Base-by-base conservation (phyloP, 345 rosid genomes). In the Nasturtium officinale region DNA sequence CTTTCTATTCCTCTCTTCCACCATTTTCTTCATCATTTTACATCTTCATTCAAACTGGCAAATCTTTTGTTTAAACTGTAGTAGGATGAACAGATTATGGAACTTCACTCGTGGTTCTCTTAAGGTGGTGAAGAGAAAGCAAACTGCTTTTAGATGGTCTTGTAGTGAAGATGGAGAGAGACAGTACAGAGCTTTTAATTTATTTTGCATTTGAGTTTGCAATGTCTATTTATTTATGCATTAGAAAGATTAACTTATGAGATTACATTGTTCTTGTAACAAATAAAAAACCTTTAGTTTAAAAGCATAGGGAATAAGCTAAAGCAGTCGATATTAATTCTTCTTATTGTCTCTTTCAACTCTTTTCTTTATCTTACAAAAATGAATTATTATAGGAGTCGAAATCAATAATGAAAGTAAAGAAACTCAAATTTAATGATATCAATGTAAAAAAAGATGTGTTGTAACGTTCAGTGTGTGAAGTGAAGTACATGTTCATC, bases 241-340 rank as follows among this genome's bases (percentile, higher is more conserved):
- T 51, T 67, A 74, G 78, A 61, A 59, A 67, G 47, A 11, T 58
- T 20, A 50, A 47, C 72, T 17, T 13, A 48, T 48, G 54, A 50
- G 46, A 29, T 61, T 2, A 29, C 21, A 11, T 35, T 40, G 23
- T 74, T 56, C 43, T 67, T 67, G 74, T 60, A 51, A 67, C 48
- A 67, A 51, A 67, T 48, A 50, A 43, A 40, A 57, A 67, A 28
- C 59, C 45, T 66, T 37, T 4, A 38, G 26, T 28, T 74, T 40
- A n/a, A 40, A 74, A 74, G 61, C 73, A 58, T 16, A 74, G 54
- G 73, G 17, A 11, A 66, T 8, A 60, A 74, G 45, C 52, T 52
- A 20, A 13, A 74, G 17, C 37, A 48, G 37, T 59, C 28, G 15
- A 16, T 52, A 29, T 30, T 60, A 32, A 25, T 37, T 61, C 38